Evolutionary conservation across 371 early-diverging fungal species (phyloP).

Genomic region (Mortierella sp.): DNA sequence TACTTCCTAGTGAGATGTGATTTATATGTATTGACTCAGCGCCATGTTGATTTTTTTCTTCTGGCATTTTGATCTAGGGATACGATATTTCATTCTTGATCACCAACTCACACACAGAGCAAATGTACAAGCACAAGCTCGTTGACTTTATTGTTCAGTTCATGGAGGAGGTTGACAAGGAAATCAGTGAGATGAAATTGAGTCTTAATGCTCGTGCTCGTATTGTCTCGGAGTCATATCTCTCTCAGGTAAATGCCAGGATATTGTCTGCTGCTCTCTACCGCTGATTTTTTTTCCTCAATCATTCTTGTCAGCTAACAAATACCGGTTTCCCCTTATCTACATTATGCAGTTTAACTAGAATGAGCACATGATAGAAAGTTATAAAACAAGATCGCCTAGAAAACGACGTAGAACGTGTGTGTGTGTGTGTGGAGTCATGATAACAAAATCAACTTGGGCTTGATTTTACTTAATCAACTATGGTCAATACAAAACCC

Average conservation of each 20-base stretch:
- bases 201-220: constrained; percentile 96
- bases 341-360: too few species aligned
- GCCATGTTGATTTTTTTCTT: neutral
- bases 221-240: constrained; percentile 90
- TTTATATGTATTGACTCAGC: neutral
- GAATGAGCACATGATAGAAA: too few species aligned
- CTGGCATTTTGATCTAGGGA: constrained; percentile 66
- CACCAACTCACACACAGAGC: constrained; percentile 96
- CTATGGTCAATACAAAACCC: too few species aligned
- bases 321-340: too few species aligned
- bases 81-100: constrained; percentile 96
- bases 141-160: constrained; percentile 98
- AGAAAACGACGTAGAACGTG: too few species aligned
- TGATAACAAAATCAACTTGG: too few species aligned
- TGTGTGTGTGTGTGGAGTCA: too few species aligned
- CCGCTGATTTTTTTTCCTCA: too few species aligned
- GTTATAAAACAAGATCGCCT: too few species aligned
- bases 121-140: constrained; percentile 97
- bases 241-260: constrained; percentile 63
- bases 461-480: too few species aligned
- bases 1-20: neutral
- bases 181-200: constrained; percentile 98
- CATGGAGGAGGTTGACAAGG: constrained; percentile 99
- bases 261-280: too few species aligned
- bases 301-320: too few species aligned